Conservation (phyloP, 352 stramenopile species). For the Chrysophaeum taylorii region DNA sequence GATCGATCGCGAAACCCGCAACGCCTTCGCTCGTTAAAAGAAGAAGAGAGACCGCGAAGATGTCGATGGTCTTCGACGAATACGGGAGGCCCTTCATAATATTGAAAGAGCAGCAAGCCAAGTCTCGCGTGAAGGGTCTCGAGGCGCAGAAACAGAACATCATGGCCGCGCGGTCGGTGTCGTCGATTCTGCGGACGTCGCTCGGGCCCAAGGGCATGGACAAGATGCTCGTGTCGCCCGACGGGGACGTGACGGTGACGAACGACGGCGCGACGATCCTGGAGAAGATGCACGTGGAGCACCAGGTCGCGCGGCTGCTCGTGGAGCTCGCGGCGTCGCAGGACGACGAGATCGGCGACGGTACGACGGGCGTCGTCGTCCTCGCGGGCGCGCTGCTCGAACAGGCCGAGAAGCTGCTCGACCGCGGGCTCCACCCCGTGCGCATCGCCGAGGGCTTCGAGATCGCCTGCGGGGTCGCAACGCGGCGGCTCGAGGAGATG, state of each 20-base stretch:
- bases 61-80: conserved; percentile 65
- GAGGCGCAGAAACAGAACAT: conserved; percentile 99
- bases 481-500: conserved; percentile 86
- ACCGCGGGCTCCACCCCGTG: conserved; percentile 92
- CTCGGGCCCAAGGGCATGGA: conserved; percentile 95
- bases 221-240: conserved; percentile 98
- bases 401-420: conserved; percentile 82
- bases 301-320: conserved; percentile 91
- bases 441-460: conserved; percentile 97
- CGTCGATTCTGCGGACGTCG: conserved; percentile 89
- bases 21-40: no score
- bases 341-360: conserved; percentile 99
- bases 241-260: conserved; percentile 98
- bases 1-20: no score
- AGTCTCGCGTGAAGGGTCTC: conserved; percentile 93
- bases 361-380: conserved; percentile 98
- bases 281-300: conserved; percentile 97
- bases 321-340: conserved; percentile 96
- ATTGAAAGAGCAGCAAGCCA: conserved; percentile 94
- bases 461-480: conserved; percentile 87
- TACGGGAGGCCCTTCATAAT: conserved; percentile 99
- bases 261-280: conserved; percentile 99
- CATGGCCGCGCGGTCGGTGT: conserved; percentile 89
- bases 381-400: conserved; percentile 91
- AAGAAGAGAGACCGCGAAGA: no score